Evolutionary conservation across 2,329 filamentous ascomycete species (phyloP), one percentile per base, ranked within the genome.

Genomic region (Botrytis sinoallii): DNA sequence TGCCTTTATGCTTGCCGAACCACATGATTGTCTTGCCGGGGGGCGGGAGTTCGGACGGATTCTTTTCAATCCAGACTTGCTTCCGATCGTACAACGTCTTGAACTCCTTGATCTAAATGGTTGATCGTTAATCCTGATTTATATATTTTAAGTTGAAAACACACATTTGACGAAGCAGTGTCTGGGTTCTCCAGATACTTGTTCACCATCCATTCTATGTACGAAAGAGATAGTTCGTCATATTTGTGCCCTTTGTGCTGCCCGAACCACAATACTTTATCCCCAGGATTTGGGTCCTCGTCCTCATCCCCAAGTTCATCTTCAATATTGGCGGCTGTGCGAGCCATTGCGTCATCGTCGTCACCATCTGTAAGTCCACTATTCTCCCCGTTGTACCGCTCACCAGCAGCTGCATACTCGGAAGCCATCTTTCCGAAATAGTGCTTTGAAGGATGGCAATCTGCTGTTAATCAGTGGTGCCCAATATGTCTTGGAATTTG

Each of bases 211-310:
- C n/a, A 65, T 12, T 65, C 4, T 44, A 71, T 18, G 32, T 65
- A 55, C 1, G 32, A 60, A 38, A 25, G 4, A 32, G n/a, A 3
- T 20, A 71, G 4, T 18, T 64, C 32, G 12, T 52, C 59, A 32
- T 40, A 64, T 35, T 38, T 55, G 14, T 55, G 38, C 6, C 44
- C 10, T 48, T 14, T 3, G 7, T 42, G 2, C 29, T 1, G 4
- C 16, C 69, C 44, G 10, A 64, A 40, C 22, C 42, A 40, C 7
- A 71, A 25, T 25, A 55, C 46, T 60, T 42, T 8, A 10, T 72
- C 60, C 42, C 70, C 60, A 38, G 70, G 60, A 55, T 72, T 72
- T 55, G 60, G 44, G 3, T 46, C 69, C 14, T 64, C 35, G 3
- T 66, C 59, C 14, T 35, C n/a, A 6, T 70, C 29, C 48, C 48